A percentile compares a stretch with the other conserved stretches of the same genome.
Evolutionary conservation across 768 basidiomycete genomes (phyloP).

Genomic region (Hericium coralloides): DNA sequence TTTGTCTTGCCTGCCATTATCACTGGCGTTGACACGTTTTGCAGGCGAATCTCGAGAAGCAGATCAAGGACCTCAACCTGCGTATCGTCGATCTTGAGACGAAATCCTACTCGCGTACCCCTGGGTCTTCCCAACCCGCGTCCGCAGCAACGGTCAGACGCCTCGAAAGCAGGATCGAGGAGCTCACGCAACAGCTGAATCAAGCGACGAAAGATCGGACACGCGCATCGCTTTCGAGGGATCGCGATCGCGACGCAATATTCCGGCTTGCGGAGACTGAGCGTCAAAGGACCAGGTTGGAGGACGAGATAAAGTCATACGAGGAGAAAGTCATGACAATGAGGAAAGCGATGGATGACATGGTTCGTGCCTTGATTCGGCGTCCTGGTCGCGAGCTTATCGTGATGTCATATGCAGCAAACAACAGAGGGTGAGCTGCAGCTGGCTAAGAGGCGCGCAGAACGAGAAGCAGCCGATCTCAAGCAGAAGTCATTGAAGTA

Average conservation of each 20-base stretch:
- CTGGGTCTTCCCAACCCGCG: conserved; percentile 40
- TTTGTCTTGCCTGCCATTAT: conserved; percentile 4
- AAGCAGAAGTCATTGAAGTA: conserved; percentile 65
- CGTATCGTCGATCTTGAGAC: conserved; percentile 80
- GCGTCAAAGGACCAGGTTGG: conserved; percentile 48
- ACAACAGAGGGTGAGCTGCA: conserved; percentile 61
- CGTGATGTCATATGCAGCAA: conserved; percentile 38
- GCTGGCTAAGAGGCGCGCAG: conserved; percentile 64
- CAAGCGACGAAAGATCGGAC: conserved; percentile 40
- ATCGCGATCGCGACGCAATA: conserved; percentile 41
- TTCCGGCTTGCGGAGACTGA: conserved; percentile 52
- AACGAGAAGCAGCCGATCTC: conserved; percentile 66
- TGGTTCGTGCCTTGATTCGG: conserved; percentile 35
- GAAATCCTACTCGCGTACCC: conserved; percentile 50
- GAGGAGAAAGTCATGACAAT: conserved; percentile 50
- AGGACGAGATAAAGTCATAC: conserved; percentile 54
- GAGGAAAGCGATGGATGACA: conserved; percentile 49
- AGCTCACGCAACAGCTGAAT: conserved; percentile 52
- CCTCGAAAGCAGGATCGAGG: conserved; percentile 64
- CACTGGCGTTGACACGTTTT: conserved; percentile 3
- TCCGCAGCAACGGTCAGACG: conserved; percentile 39
- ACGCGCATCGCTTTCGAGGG: conserved; percentile 26
- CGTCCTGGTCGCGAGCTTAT: not conserved
- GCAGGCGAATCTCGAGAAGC: conserved; percentile 77
- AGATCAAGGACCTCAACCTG: conserved; percentile 76